A percentile compares a stretch with the other conserved stretches of the same genome.
These are phyloP conservation scores for Cyamopsis tetragonoloba DNA, from an alignment of 306 rosid genomes.

Conservation along the genomic window DNA sequence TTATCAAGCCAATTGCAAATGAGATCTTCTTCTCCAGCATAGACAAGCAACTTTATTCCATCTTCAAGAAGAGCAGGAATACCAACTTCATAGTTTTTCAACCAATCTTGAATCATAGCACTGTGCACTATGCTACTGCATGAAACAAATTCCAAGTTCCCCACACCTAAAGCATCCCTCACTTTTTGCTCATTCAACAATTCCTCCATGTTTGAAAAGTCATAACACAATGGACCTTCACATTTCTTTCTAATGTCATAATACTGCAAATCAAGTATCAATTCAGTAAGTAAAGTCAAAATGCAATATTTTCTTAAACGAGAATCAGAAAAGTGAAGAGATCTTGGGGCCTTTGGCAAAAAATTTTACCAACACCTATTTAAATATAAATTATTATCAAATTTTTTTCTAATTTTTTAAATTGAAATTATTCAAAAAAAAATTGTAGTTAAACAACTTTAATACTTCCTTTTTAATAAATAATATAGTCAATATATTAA, in stretches of 20 bases:
- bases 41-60: constrained; percentile 71
- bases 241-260: constrained; percentile 84
- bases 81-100: constrained; percentile 74
- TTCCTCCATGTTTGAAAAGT: constrained; percentile 66
- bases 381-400: too few species aligned
- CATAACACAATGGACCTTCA: constrained; percentile 66
- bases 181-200: constrained; percentile 48
- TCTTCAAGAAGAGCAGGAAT: constrained; percentile 84
- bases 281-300: too few species aligned
- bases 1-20: constrained; percentile 94
- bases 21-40: constrained; percentile 91
- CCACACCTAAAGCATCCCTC: constrained; percentile 61
- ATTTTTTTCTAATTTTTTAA: too few species aligned
- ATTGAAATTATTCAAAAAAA: too few species aligned
- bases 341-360: too few species aligned
- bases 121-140: constrained; percentile 55
- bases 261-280: constrained; percentile 42
- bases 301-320: neutral
- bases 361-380: too few species aligned
- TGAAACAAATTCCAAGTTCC: constrained; percentile 47
- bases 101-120: constrained; percentile 60
- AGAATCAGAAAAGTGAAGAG: neutral
- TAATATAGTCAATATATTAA: too few species aligned
- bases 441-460: too few species aligned
- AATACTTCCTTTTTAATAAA: too few species aligned